These are phyloP conservation scores for Sambucus nigra DNA, from an alignment of 129 eudicot species.

Conservation along the genomic window DNA sequence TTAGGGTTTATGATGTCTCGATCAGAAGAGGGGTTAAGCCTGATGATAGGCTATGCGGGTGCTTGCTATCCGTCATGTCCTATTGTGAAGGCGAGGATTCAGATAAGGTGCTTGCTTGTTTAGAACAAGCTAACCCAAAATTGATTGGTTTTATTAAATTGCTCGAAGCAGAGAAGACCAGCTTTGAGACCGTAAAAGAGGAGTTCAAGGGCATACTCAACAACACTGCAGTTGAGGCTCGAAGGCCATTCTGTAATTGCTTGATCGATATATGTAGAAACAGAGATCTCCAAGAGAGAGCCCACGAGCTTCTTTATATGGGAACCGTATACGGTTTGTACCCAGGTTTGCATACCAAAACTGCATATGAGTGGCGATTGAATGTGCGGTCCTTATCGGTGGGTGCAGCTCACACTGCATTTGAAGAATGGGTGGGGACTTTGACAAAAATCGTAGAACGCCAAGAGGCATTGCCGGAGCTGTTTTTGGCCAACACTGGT, in stretches of 20 bases:
- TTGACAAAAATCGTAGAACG: constrained; percentile 39
- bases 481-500: constrained; percentile 50
- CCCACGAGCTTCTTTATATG: constrained; percentile 54
- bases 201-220: constrained; percentile 44
- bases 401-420: constrained; percentile 69
- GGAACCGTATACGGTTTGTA: constrained; percentile 57
- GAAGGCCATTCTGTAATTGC: constrained; percentile 62
- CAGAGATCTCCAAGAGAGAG: constrained; percentile 37
- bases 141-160: constrained; percentile 40
- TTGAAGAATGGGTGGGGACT: constrained; percentile 67
- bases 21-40: constrained; percentile 43
- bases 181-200: constrained; percentile 27
- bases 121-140: constrained; percentile 42
- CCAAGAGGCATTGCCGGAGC: constrained; percentile 42
- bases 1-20: constrained; percentile 36
- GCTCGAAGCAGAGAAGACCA: constrained; percentile 21
- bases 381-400: constrained; percentile 59
- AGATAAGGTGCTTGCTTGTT: constrained; percentile 40
- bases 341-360: constrained; percentile 52
- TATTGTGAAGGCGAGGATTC: constrained; percentile 52
- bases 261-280: constrained; percentile 58
- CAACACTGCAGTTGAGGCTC: constrained; percentile 44
- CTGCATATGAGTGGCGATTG: constrained; percentile 58
- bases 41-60: constrained; percentile 68
- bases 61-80: constrained; percentile 49